Percentiles rank a stretch among this genome's conserved stretches.
These are phyloP conservation scores for Capsella rubella DNA, from an alignment of 441 rosid species.

Conservation along the genomic window DNA sequence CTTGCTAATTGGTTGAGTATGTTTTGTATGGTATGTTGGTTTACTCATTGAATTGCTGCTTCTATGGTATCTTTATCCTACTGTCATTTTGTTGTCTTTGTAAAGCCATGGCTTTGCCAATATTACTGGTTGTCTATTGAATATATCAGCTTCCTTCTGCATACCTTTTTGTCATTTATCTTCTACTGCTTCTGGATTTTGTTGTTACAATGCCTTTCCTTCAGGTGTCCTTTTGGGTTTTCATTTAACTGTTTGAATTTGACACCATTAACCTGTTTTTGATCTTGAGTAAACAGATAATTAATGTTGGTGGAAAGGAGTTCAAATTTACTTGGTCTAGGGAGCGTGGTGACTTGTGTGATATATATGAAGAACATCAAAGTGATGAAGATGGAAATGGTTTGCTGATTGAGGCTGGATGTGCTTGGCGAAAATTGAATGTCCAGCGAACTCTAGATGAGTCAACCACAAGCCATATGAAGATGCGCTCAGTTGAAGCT, in stretches of 20 bases:
- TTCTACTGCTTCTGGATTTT: conserved; percentile 17
- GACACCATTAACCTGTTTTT: conserved; percentile 35
- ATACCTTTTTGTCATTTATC: conserved; percentile 2
- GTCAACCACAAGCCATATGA: conserved; percentile 88
- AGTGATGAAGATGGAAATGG: conserved; percentile 89
- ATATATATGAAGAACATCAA: conserved; percentile 86
- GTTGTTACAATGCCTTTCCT: conserved; percentile 2
- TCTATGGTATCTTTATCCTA: conserved; percentile 18
- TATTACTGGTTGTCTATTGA: not conserved
- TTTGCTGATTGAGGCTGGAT: conserved; percentile 91
- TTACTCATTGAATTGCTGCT: conserved; percentile 22
- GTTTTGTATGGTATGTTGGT: conserved; percentile 15
- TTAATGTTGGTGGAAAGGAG: conserved; percentile 94
- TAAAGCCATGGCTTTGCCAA: conserved; percentile 4
- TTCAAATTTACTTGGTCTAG: conserved; percentile 95
- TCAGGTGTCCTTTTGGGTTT: not conserved
- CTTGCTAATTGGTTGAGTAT: conserved; percentile 33
- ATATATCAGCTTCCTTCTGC: too few species aligned
- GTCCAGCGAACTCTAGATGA: conserved; percentile 95
- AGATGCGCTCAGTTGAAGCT: conserved; percentile 97
- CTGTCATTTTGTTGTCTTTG: conserved; percentile 7
- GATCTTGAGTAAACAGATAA: conserved; percentile 60
- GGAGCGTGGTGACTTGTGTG: conserved; percentile 87
- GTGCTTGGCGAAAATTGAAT: conserved; percentile 94
- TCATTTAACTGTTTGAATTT: not conserved